These are phyloP conservation scores for Curvularia hawaiiensis DNA, from an alignment of 2,329 filamentous ascomycete species.

Conservation along the genomic window DNA sequence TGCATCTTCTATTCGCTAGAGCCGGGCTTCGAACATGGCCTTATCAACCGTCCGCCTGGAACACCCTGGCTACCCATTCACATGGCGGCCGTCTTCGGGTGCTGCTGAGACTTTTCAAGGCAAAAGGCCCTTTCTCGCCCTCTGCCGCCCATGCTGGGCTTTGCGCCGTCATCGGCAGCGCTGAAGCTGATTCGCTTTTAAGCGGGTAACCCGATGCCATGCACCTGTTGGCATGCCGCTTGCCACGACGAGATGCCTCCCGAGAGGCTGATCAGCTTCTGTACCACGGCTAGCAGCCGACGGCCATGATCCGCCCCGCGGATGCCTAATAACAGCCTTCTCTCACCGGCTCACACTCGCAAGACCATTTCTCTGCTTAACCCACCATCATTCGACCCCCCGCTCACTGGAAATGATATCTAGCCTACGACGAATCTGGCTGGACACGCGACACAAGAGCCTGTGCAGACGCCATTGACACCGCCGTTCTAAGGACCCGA, in stretches of 20 bases:
- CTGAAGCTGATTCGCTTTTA: slow-evolving; percentile 35
- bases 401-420: slow-evolving; percentile 33
- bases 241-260: slow-evolving; percentile 32
- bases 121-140: slow-evolving; percentile 28
- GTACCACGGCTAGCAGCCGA: slow-evolving; percentile 38
- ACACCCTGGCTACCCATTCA: slow-evolving; percentile 36
- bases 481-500: slow-evolving; percentile 16
- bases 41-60: slow-evolving; percentile 39
- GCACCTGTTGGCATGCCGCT: slow-evolving; percentile 42
- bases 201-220: slow-evolving; percentile 36
- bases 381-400: slow-evolving; percentile 6
- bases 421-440: slow-evolving; percentile 23
- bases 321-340: slow-evolving; percentile 33
- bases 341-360: slow-evolving; percentile 26
- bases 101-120: slow-evolving; percentile 32
- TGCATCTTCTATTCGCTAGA: slow-evolving; percentile 26
- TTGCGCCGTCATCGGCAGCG: slow-evolving; percentile 24
- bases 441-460: slow-evolving; percentile 24
- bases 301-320: slow-evolving; percentile 35
- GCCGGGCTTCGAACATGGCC: slow-evolving; percentile 22
- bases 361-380: slow-evolving; percentile 12
- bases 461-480: slow-evolving; percentile 19
- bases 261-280: slow-evolving; percentile 33
- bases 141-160: slow-evolving; percentile 28
- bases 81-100: slow-evolving; percentile 37